Base-by-base conservation (phyloP, 768 basidiomycete genomes). In the Suillus lakei region DNA sequence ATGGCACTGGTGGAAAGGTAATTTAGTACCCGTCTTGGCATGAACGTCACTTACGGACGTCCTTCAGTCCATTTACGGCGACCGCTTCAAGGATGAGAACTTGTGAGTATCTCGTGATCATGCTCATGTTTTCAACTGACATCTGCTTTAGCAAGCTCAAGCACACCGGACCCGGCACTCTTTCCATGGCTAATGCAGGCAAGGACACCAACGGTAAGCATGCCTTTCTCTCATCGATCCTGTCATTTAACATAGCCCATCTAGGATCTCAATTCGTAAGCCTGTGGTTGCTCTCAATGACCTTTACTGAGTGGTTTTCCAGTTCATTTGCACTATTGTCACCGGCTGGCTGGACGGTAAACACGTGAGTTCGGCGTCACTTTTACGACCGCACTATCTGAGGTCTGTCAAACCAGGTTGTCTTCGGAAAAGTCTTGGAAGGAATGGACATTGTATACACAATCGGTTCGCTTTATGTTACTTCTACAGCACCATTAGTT, bases 111-210 rank as follows among this genome's bases (percentile, higher is more conserved):
- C 34, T 48, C 18, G 15, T 26, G 28, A n/a, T 30, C 16, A 18
- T 2, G 30, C 18, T 30, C 13, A 32, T 60, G 28, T 4, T 46
- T n/a, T 50, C 30, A 23, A 61, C 28, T 50, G 54, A 59, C 4
- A 18, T 15, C n/a, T 30, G 12, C 32, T 65, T 56, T 71, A 98
- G 96, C 86, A 98, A 98, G 86, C 92, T 99, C 78, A 90, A 88
- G 77, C 97, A 99, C 84, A 92, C 92, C 71, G 89, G 88, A 43
- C 87, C 93, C 59, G 96, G 96, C 67, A 84, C 86, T 64, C 86
- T 97, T 65, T 96, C 95, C 2, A 98, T 98, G 96, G 96, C 96
- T 58, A 98, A 98, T 72, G 88, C 95, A 63, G 91, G 90, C 74
- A 91, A 89, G 77, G 92, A 96, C 76, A 98, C 96, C 39, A 98